Conservation (phyloP, 371 early-diverging fungal species). For the Mortierella sp. region DNA sequence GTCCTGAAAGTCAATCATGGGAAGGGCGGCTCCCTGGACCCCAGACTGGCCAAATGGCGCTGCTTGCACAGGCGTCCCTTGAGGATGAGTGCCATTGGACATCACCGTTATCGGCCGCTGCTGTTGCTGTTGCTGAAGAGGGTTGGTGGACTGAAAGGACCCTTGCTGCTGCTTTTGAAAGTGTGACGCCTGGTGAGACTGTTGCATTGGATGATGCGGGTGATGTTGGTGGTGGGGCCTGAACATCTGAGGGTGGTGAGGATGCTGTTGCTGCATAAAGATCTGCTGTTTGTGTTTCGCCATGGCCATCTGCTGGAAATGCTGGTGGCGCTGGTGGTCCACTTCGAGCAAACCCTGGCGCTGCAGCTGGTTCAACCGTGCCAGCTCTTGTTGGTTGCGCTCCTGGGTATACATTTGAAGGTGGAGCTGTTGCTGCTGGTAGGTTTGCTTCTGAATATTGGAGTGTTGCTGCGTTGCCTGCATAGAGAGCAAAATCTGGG, state of each 20-base stretch:
- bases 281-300: constrained; percentile 46
- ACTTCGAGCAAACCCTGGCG: constrained; percentile 40
- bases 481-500: constrained; percentile 30
- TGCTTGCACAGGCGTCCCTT: not conserved
- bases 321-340: constrained; percentile 36
- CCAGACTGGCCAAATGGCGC: too few species aligned
- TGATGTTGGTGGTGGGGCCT: not conserved
- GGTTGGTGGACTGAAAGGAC: not conserved
- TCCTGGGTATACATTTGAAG: constrained; percentile 52
- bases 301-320: constrained; percentile 41
- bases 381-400: constrained; percentile 43
- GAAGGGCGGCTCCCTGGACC: not conserved
- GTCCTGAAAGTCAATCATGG: constrained; percentile 24
- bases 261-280: constrained; percentile 42
- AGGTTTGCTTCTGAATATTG: constrained; percentile 25
- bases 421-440: constrained; percentile 46
- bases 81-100: not conserved
- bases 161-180: constrained; percentile 14
- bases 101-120: not conserved
- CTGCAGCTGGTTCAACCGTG: constrained; percentile 18
- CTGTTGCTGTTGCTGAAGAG: constrained; percentile 16
- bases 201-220: constrained; percentile 10
- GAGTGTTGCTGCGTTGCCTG: constrained; percentile 26
- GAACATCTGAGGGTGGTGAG: constrained; percentile 10
- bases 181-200: not conserved